Percentiles rank a stretch among this genome's conserved stretches.
These are phyloP conservation scores for Calycina herbarum DNA, from an alignment of 2,329 filamentous ascomycete species.

Conservation along the genomic window DNA sequence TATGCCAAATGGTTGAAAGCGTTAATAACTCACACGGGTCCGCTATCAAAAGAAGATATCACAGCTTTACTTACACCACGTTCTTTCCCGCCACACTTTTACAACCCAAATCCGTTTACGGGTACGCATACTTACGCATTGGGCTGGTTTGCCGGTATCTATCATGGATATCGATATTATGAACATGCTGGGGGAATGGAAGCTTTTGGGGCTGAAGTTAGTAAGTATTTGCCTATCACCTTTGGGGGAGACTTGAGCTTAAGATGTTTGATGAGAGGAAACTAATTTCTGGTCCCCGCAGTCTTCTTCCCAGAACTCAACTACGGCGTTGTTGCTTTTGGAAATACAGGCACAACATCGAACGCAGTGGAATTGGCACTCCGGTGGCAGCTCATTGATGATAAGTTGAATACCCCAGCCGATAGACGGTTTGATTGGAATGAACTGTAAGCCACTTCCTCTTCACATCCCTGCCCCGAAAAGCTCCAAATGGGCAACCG, in stretches of 20 bases:
- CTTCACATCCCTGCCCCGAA: not conserved
- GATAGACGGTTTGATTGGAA: conserved; percentile 42
- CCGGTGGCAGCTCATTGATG: conserved; percentile 44
- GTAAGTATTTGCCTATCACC: not conserved
- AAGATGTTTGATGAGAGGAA: not conserved
- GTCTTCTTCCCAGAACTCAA: conserved; percentile 46
- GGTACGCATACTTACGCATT: conserved; percentile 43
- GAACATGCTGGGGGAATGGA: conserved; percentile 47
- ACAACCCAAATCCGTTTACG: conserved; percentile 26
- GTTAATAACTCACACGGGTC: conserved; percentile 43
- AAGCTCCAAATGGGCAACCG: no score
- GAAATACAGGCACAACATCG: conserved; percentile 46
- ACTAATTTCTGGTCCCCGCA: not conserved
- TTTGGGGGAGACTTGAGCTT: no score
- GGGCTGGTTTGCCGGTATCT: conserved; percentile 43
- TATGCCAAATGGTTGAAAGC: conserved; percentile 53
- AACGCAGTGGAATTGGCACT: conserved; percentile 40
- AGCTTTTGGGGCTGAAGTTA: conserved; percentile 46
- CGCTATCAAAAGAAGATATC: conserved; percentile 39
- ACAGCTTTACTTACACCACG: conserved; percentile 39
- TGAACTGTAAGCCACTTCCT: conserved; percentile 33
- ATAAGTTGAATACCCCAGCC: conserved; percentile 40
- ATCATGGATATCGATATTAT: conserved; percentile 45
- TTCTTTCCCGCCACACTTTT: conserved; percentile 32
- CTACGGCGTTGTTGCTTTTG: conserved; percentile 46